phyloP scores from a whole-genome alignment of 176 grass and related monocot species.

The Thalia dealbata region DNA sequence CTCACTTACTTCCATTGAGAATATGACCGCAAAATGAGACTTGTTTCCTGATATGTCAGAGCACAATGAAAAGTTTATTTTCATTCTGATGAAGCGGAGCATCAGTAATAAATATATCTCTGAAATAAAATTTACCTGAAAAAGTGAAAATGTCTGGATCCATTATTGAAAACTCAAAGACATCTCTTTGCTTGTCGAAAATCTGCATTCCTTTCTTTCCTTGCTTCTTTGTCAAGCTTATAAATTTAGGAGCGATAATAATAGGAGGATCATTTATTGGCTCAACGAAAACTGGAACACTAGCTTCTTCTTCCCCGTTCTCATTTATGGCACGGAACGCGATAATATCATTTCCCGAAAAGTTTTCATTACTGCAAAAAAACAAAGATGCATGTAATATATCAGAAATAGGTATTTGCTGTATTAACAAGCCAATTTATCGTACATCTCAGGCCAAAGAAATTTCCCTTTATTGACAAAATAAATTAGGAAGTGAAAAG shows the following conservation, averaged over 20 bases:
- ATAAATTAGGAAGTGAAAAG: not conserved
- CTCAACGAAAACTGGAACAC: constrained; percentile 41
- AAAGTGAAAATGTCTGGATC: constrained; percentile 60
- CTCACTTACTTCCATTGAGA: constrained; percentile 62
- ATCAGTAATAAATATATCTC: no score
- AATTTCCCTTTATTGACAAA: not conserved
- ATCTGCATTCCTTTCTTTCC: constrained; percentile 39
- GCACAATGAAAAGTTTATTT: not conserved
- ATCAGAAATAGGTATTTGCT: not conserved
- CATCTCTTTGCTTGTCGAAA: constrained; percentile 51
- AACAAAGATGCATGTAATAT: not conserved
- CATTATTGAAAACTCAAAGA: constrained; percentile 45
- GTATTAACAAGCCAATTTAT: not conserved
- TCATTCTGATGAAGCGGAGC: no score
- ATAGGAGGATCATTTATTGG: constrained; percentile 67
- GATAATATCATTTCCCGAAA: constrained; percentile 61
- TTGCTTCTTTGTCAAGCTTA: constrained; percentile 43
- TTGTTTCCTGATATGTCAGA: constrained; percentile 41
- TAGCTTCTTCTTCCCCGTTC: constrained; percentile 35
- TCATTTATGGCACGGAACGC: constrained; percentile 34
- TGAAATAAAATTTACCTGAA: constrained; percentile 31
- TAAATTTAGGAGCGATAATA: constrained; percentile 51
- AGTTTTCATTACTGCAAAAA: constrained; percentile 51
- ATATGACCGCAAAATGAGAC: constrained; percentile 43
- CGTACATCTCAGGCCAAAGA: not conserved